A percentile compares a stretch with the other conserved stretches of the same genome.
Conservation (phyloP, 257 asterid genomes). For the Nicotiana paniculata region DNA sequence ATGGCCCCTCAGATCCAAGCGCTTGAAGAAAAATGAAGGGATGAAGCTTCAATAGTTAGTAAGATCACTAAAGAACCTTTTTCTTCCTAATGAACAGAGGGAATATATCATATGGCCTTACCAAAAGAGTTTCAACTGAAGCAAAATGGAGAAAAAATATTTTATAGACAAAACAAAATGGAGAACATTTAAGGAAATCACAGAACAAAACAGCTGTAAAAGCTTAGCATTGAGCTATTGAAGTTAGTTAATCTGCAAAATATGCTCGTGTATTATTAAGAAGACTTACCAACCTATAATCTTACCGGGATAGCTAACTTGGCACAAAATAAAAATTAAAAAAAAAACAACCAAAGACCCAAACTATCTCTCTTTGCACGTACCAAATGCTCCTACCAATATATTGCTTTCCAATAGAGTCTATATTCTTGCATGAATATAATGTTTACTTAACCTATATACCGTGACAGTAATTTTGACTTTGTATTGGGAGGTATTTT, state of each 20-base stretch:
- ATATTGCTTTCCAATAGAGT: neutral
- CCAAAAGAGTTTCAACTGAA: neutral
- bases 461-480: neutral
- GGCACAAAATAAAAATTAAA: neutral
- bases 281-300: neutral
- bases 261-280: neutral
- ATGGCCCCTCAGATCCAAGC: slow-evolving; percentile 99
- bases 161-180: neutral
- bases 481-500: neutral
- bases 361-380: neutral
- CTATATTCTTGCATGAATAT: neutral
- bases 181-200: neutral
- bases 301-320: neutral
- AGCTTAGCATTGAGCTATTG: neutral
- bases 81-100: neutral
- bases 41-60: neutral
- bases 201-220: neutral
- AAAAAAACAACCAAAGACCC: neutral
- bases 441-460: neutral
- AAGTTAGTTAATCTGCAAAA: neutral
- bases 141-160: slow-evolving; percentile 2
- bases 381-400: neutral
- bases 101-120: neutral
- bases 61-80: neutral
- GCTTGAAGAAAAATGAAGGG: slow-evolving; percentile 39